A percentile compares a stretch with the other conserved stretches of the same genome.
These are phyloP conservation scores for Saturnispora quitensis DNA, from an alignment of 805 yeast species.

Conservation along the genomic window DNA sequence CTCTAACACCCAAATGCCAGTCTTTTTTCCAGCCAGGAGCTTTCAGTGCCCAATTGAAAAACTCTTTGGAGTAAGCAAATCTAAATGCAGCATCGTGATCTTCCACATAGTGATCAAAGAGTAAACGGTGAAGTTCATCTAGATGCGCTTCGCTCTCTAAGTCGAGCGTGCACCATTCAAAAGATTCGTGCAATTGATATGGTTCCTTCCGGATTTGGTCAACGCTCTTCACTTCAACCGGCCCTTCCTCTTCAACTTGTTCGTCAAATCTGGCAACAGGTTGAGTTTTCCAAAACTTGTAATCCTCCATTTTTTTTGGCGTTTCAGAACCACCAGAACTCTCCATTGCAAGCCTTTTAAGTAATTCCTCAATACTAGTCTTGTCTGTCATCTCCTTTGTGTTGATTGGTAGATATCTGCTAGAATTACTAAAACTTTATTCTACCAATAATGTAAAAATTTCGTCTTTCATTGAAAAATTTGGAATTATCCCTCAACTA, in stretches of 20 bases:
- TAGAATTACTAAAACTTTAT: neutral
- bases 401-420: neutral
- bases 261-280: constrained; percentile 82
- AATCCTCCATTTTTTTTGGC: constrained; percentile 71
- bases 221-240: constrained; percentile 68
- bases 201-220: constrained; percentile 67
- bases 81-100: constrained; percentile 88
- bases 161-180: constrained; percentile 85
- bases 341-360: constrained; percentile 45
- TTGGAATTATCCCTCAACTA: neutral
- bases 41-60: constrained; percentile 86
- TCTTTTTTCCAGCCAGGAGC: constrained; percentile 88
- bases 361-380: constrained; percentile 49
- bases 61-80: constrained; percentile 76
- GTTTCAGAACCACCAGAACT: constrained; percentile 41
- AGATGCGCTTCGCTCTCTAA: constrained; percentile 44
- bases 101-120: constrained; percentile 89
- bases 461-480: neutral
- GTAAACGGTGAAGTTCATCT: constrained; percentile 67
- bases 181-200: constrained; percentile 60
- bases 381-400: constrained; percentile 8
- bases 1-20: constrained; percentile 93
- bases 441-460: neutral
- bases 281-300: constrained; percentile 96
- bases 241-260: constrained; percentile 55